Evolutionary conservation across 352 stramenopile species (phyloP).

Genomic region (Phytopythium kandeliae): DNA sequence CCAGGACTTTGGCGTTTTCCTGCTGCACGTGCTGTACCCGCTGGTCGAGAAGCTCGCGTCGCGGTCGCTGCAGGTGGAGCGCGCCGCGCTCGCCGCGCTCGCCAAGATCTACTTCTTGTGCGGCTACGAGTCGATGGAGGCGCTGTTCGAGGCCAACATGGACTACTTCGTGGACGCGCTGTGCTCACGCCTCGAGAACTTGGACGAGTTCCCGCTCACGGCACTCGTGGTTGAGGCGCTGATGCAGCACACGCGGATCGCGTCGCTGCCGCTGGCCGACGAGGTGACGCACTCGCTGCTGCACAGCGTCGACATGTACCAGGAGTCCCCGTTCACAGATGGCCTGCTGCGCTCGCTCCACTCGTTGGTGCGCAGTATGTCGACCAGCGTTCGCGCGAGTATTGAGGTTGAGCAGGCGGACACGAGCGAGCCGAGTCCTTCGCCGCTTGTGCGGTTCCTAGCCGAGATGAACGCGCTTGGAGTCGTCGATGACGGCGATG

Average conservation of each 20-base stretch:
- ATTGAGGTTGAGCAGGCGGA: neutral
- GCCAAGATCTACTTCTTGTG: constrained; percentile 60
- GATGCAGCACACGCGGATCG: constrained; percentile 48
- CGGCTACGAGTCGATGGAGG: constrained; percentile 47
- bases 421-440: constrained; percentile 2
- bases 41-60: constrained; percentile 81
- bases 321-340: constrained; percentile 45
- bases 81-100: constrained; percentile 58
- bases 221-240: constrained; percentile 73
- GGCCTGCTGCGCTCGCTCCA: constrained; percentile 61
- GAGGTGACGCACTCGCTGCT: constrained; percentile 71
- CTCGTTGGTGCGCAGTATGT: constrained; percentile 43
- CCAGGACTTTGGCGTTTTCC: constrained; percentile 44
- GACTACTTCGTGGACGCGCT: constrained; percentile 86
- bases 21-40: constrained; percentile 74
- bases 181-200: constrained; percentile 57
- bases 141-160: constrained; percentile 76
- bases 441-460: constrained; percentile 46
- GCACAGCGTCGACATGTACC: constrained; percentile 68
- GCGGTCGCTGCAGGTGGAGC: constrained; percentile 51
- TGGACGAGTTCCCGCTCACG: constrained; percentile 67
- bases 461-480: constrained; percentile 55
- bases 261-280: constrained; percentile 70
- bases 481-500: constrained; percentile 23
- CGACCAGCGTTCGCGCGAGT: constrained; percentile 9